Percentiles rank a stretch among this genome's conserved stretches.
phyloP scores from a whole-genome alignment of 1,284 basidiomycete genomes.

The Austroboletus niveus region DNA sequence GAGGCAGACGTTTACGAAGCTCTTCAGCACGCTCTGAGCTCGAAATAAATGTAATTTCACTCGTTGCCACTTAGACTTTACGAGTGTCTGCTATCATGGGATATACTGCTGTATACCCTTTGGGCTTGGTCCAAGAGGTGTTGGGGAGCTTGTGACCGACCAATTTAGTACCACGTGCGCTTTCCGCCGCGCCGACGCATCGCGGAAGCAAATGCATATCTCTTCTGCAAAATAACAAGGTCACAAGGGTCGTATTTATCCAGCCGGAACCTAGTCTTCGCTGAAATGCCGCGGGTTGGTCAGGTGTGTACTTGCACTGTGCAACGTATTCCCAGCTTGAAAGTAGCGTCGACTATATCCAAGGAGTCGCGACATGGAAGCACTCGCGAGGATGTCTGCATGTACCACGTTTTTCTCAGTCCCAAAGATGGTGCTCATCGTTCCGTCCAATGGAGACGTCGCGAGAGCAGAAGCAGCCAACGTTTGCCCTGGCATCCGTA shows the following conservation, averaged over 20 bases:
- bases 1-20: slow-evolving; percentile 97
- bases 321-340: background rate
- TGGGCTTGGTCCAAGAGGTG: background rate
- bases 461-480: background rate
- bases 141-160: background rate
- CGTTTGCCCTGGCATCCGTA: background rate
- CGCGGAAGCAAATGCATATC: slow-evolving; percentile 6
- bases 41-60: slow-evolving; percentile 45
- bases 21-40: slow-evolving; percentile 78
- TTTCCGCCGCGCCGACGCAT: background rate
- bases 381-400: background rate
- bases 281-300: slow-evolving; percentile 11
- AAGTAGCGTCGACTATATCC: slow-evolving; percentile 5
- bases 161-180: background rate
- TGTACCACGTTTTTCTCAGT: slow-evolving; percentile 1
- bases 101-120: background rate
- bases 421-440: background rate
- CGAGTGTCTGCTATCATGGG: background rate
- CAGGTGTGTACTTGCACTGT: slow-evolving; percentile 15
- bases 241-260: slow-evolving; percentile 2
- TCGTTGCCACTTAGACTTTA: slow-evolving; percentile 14
- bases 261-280: background rate
- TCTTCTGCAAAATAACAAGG: slow-evolving; percentile 11
- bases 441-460: background rate
- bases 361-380: background rate